These are phyloP conservation scores for Coemansia sp. DNA, from an alignment of 192 early-diverging fungal species.

Conservation along the genomic window DNA sequence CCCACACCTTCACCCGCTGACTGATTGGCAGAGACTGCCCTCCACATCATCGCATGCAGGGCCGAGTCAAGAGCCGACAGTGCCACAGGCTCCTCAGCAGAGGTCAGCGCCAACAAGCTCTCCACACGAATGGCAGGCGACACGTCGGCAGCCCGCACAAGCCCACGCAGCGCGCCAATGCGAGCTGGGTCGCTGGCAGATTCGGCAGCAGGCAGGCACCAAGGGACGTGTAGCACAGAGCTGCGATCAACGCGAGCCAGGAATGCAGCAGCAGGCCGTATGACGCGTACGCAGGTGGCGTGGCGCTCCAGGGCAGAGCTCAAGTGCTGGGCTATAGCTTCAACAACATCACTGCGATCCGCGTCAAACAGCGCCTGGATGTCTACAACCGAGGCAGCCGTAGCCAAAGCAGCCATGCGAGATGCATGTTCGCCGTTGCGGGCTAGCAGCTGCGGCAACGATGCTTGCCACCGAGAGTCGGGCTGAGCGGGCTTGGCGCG, in stretches of 20 bases:
- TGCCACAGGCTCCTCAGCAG: constrained; percentile 20
- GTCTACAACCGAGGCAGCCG: constrained; percentile 32
- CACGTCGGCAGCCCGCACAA: constrained; percentile 22
- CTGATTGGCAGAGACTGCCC: neutral
- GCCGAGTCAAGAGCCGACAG: constrained; percentile 32
- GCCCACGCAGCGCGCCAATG: constrained; percentile 23
- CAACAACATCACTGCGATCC: constrained; percentile 14
- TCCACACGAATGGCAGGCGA: constrained; percentile 1
- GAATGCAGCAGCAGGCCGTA: constrained; percentile 18
- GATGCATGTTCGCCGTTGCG: constrained; percentile 31
- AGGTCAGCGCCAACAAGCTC: neutral
- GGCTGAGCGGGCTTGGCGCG: neutral
- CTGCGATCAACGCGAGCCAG: constrained; percentile 41
- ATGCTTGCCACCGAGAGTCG: constrained; percentile 23
- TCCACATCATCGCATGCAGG: constrained; percentile 42
- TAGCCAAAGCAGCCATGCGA: constrained; percentile 25
- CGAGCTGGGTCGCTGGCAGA: constrained; percentile 31
- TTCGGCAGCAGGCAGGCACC: constrained; percentile 1
- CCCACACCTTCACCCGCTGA: neutral
- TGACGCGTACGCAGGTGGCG: constrained; percentile 29
- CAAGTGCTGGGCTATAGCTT: constrained; percentile 7
- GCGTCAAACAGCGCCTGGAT: constrained; percentile 47
- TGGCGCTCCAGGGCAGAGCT: constrained; percentile 28
- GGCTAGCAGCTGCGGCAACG: constrained; percentile 28
- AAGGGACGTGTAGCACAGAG: constrained; percentile 15